Base-by-base conservation (phyloP, 1,284 basidiomycete species). In the Mycena sp. region DNA sequence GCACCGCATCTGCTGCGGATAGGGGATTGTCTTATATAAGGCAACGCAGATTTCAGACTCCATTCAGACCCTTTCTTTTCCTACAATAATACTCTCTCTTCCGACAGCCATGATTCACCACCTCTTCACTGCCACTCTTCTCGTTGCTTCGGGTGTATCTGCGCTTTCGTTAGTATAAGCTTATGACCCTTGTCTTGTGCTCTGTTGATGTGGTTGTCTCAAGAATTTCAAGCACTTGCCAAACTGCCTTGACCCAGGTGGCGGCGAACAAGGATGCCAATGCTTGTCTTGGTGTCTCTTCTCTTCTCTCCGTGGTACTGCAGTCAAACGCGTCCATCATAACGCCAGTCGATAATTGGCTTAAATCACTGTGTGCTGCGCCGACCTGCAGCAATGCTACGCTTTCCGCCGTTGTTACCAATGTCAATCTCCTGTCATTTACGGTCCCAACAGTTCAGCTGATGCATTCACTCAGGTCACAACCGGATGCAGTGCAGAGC, bases 301-400 rank as follows among this genome's bases (percentile, higher is more conserved):
- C 80, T 21, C 58, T 67, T 28, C 76, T 91, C 26, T 64, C 83
- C 32, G 71, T 81, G 2, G 72, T 89, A 41, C 69, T 80, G 35
- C 37, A 75, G 52, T 58, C 75, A 2, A 80, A 77, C 66, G 69
- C 76, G 10, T 88, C 88, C 2, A 63, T 90, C 49, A 76, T 90
- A 41, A 67, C 72, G 2, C 80, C 84, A 7, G 68, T 91, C 61
- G 78, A 88, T 73, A 80, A 49, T 38, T 90, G 88, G 89, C 74
- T 91, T 57, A 79, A 76, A 2, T 83, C 81, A 32, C 32, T 88
- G 53, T 92, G 90, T 73, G 66, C 78, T 29, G 77, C 80, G 49
- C 73, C 78, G 3, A 74, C 84, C n/a, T 92, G 90, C 75, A 72
- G 70, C 49, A 69, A 73, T 30, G 62, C 61, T 9, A 73, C 70